Percentiles rank a stretch among this genome's conserved stretches.
Conservation (phyloP, 805 yeast species). For the Zygosaccharomyces bailii region DNA sequence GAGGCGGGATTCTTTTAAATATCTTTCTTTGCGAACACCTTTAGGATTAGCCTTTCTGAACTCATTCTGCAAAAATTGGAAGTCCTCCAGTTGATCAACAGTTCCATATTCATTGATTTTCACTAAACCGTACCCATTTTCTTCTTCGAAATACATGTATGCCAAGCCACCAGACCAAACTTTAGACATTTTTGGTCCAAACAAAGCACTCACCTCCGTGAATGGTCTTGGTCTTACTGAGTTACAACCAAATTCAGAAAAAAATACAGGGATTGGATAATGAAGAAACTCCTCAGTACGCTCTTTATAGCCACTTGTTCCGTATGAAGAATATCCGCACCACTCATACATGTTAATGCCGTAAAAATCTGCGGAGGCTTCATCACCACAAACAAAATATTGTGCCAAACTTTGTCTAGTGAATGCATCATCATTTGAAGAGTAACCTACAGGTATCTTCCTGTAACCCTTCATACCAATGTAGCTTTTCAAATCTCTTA, state of each 20-base stretch:
- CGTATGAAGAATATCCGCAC: conserved; percentile 69
- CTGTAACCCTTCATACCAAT: conserved; percentile 61
- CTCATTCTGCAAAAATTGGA: conserved; percentile 51
- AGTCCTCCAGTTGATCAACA: conserved; percentile 59
- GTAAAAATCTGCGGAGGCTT: conserved; percentile 62
- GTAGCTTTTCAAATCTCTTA: conserved; percentile 82
- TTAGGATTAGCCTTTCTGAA: conserved; percentile 48
- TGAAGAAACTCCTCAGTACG: conserved; percentile 60
- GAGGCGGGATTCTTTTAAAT: conserved; percentile 24
- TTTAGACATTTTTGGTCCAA: conserved; percentile 63
- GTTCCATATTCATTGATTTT: conserved; percentile 40
- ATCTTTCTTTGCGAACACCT: conserved; percentile 35
- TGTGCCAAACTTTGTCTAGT: conserved; percentile 78
- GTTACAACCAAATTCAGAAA: conserved; percentile 82
- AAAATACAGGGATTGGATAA: conserved; percentile 69
- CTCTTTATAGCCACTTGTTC: conserved; percentile 60
- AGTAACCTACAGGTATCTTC: conserved; percentile 87
- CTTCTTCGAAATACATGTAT: conserved; percentile 79
- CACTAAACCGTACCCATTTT: conserved; percentile 71
- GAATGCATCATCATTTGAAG: conserved; percentile 82
- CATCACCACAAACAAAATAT: conserved; percentile 86
- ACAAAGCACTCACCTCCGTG: conserved; percentile 65
- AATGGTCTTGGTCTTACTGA: conserved; percentile 62
- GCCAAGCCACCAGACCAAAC: conserved; percentile 87
- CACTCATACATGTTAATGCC: conserved; percentile 87